phyloP scores from a whole-genome alignment of 306 rosid species.

The Rubus parviflorus region DNA sequence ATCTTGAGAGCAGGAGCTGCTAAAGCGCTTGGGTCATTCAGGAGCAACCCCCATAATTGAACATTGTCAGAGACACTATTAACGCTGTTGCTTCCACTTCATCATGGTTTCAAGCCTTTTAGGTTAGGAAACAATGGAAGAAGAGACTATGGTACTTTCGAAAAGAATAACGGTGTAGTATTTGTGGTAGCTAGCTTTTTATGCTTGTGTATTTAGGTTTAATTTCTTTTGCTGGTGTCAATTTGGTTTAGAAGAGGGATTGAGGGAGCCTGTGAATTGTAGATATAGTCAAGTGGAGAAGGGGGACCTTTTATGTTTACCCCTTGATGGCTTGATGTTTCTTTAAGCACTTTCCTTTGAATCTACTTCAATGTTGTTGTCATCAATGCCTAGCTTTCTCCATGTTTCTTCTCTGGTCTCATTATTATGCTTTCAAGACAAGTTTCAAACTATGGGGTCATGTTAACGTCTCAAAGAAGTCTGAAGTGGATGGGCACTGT shows the following conservation, averaged over 20 bases:
- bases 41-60: constrained; percentile 67
- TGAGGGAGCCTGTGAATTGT: constrained; percentile 9
- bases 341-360: constrained; percentile 37
- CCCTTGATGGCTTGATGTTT: constrained; percentile 32
- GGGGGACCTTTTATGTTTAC: constrained; percentile 32
- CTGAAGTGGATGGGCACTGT: neutral
- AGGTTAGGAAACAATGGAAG: neutral
- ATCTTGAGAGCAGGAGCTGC: constrained; percentile 86
- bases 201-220: constrained; percentile 18
- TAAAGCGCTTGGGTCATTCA: constrained; percentile 91
- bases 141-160: neutral
- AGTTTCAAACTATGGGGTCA: neutral
- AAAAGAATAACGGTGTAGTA: neutral
- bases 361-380: constrained; percentile 34
- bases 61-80: neutral
- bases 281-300: constrained; percentile 20
- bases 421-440: constrained; percentile 14
- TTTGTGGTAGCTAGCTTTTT: neutral
- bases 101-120: neutral
- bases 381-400: constrained; percentile 19
- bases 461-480: neutral
- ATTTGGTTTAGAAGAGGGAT: constrained; percentile 6
- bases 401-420: constrained; percentile 3
- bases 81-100: constrained; percentile 1
- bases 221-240: neutral